Evolutionary conservation across 2,329 filamentous ascomycete genomes (phyloP).

Genomic region (Nemania serpens): DNA sequence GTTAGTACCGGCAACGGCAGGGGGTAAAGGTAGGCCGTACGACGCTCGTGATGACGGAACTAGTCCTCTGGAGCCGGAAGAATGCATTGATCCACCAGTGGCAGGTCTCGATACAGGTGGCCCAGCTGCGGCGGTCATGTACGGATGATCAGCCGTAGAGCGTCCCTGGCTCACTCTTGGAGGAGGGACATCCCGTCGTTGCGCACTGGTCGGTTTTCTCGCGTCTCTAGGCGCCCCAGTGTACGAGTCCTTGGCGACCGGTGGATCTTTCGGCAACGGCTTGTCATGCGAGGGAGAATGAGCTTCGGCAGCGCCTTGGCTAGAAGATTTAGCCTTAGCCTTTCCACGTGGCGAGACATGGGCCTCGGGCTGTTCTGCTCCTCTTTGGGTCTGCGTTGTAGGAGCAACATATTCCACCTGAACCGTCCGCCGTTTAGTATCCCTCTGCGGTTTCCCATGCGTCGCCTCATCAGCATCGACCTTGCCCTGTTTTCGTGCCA

Average conservation of each 20-base stretch:
- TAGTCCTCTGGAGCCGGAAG: conserved; percentile 67
- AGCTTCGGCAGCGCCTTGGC: conserved; percentile 56
- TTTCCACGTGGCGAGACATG: conserved; percentile 40
- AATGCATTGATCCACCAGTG: conserved; percentile 81
- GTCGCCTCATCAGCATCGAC: conserved; percentile 67
- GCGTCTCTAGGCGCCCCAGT: conserved; percentile 41
- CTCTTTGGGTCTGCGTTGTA: conserved; percentile 80
- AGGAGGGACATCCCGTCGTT: conserved; percentile 52
- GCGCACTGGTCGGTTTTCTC: conserved; percentile 53
- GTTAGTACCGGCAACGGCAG: conserved; percentile 85
- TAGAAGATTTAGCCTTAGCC: conserved; percentile 59
- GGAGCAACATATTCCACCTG: conserved; percentile 98
- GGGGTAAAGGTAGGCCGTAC: conserved; percentile 87
- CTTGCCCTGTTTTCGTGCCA: conserved; percentile 74
- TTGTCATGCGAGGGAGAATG: conserved; percentile 55
- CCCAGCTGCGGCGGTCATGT: conserved; percentile 54
- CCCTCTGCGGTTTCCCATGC: conserved; percentile 69
- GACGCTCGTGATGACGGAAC: conserved; percentile 62
- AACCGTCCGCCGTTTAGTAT: conserved; percentile 90
- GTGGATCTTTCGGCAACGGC: conserved; percentile 63
- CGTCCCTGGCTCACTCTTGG: conserved; percentile 56
- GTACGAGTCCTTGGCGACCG: conserved; percentile 51
- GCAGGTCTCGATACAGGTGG: conserved; percentile 64
- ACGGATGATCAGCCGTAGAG: conserved; percentile 57
- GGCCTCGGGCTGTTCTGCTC: conserved; percentile 48